These are phyloP conservation scores for Phaseolus coccineus DNA, from an alignment of 331 rosid species.

Conservation along the genomic window DNA sequence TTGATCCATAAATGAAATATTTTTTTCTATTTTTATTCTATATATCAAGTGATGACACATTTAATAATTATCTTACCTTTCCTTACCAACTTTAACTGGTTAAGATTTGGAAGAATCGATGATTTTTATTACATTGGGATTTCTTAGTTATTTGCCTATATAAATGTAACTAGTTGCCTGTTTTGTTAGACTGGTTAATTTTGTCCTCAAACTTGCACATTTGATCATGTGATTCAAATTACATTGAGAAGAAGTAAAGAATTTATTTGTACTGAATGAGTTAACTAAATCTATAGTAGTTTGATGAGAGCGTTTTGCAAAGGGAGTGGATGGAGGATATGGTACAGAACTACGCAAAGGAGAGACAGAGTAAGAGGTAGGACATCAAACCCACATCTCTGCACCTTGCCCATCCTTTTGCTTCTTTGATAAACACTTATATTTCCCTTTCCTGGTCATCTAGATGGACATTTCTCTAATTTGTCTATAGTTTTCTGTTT, in stretches of 20 bases:
- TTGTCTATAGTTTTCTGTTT: constrained; percentile 37
- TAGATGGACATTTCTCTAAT: constrained; percentile 41
- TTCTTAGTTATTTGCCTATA: constrained; percentile 9
- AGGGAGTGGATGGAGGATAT: constrained; percentile 32
- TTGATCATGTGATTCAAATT: constrained; percentile 18
- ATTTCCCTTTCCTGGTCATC: constrained; percentile 37
- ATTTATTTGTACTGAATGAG: not conserved
- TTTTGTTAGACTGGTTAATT: constrained; percentile 28
- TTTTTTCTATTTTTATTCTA: constrained; percentile 21
- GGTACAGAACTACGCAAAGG: constrained; percentile 25
- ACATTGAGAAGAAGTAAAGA: constrained; percentile 2
- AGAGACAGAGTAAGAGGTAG: constrained; percentile 29
- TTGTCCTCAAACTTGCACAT: constrained; percentile 28
- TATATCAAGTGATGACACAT: constrained; percentile 16
- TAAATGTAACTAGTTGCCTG: constrained; percentile 16
- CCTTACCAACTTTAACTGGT: constrained; percentile 4
- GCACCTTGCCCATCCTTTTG: not conserved
- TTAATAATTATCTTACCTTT: constrained; percentile 13
- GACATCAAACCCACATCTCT: constrained; percentile 25
- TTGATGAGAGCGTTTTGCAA: constrained; percentile 35
- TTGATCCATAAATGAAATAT: constrained; percentile 23
- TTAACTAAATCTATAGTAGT: constrained; percentile 28
- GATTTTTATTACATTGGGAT: constrained; percentile 12
- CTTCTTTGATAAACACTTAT: not conserved
- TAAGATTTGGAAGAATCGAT: constrained; percentile 18